Conservation (phyloP, 345 rosid species). For the Euclidium syriacum region DNA sequence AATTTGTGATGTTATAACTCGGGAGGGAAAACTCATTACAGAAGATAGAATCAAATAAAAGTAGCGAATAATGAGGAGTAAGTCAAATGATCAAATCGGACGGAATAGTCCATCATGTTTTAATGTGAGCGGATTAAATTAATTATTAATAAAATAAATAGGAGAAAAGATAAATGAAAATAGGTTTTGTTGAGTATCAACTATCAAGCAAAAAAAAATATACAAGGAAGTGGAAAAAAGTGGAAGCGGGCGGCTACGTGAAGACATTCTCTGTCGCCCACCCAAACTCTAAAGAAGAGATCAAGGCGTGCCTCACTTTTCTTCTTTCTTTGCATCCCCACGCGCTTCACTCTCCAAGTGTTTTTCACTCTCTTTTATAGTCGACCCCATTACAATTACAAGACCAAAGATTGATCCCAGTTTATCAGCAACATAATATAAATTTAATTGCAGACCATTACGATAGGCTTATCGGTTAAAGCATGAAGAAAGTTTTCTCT, state of each 20-base stretch:
- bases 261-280: conserved; percentile 34
- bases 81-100: conserved; percentile 12
- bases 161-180: not conserved
- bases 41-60: not conserved
- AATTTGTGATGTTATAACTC: not conserved
- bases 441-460: not conserved
- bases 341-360: not conserved
- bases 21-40: not conserved
- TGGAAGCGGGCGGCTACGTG: conserved; percentile 31
- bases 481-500: not conserved
- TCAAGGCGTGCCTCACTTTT: conserved; percentile 26
- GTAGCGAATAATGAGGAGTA: conserved; percentile 14
- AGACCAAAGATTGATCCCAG: not conserved
- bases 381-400: not conserved
- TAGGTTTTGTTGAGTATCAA: not conserved
- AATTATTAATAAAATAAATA: not conserved
- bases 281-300: conserved; percentile 21
- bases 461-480: not conserved
- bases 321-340: conserved; percentile 3
- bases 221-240: conserved; percentile 2
- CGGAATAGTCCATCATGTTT: conserved; percentile 6
- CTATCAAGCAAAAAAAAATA: not conserved
- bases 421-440: not conserved
- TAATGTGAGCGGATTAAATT: not conserved
- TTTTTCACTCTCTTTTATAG: not conserved